Base-by-base conservation (phyloP, 257 asterid species). In the Solanum raphanifolium region DNA sequence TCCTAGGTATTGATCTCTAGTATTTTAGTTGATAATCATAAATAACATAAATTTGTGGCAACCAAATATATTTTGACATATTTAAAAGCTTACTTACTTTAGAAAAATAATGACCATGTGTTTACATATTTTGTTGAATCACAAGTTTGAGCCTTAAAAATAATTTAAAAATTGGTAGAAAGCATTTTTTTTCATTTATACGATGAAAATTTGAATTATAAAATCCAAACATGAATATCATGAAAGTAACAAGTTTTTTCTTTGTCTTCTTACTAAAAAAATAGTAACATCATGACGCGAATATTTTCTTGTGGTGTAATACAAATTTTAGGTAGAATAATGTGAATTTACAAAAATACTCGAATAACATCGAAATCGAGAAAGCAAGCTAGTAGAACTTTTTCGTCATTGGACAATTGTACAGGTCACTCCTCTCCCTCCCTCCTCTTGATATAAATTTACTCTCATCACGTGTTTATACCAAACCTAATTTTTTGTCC, bases 351-450 rank as follows among this genome's bases (percentile, higher is more conserved):
- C 90, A 27, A 58, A 84, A 88, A 75, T 75, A 21, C 75, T 62
- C 87, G 3, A 41, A 62, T 83, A 29, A 83, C 90, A 36, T 18
- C 41, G 74, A 36, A 62, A 84, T 11, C 1, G 1, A n/a, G 5
- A 34, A 86, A 69, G 93, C 91, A 92, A 92, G 93, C 92, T 83
- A 87, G 3, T 86, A 91, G 92, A 91, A 89, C 91, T 58, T 36
- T 87, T 90, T 76, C 35, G 60, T 76, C 60, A 76, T 39, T 39
- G 1, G 9, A n/a, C 34, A 39, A 76, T 12, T 76, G 4, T 38
- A 75, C 41, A 68, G 5, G 12, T 36, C 58, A 84, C 32, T 16
- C 25, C 41, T 71, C 5, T 12, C 36, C 11, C 21, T 13, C 36
- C 12, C 12, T 3, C 3, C 10, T 6, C 36, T 7, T 2, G 3